Conservation (phyloP, 75 land plant species). For the Sequoiadendron giganteum region DNA sequence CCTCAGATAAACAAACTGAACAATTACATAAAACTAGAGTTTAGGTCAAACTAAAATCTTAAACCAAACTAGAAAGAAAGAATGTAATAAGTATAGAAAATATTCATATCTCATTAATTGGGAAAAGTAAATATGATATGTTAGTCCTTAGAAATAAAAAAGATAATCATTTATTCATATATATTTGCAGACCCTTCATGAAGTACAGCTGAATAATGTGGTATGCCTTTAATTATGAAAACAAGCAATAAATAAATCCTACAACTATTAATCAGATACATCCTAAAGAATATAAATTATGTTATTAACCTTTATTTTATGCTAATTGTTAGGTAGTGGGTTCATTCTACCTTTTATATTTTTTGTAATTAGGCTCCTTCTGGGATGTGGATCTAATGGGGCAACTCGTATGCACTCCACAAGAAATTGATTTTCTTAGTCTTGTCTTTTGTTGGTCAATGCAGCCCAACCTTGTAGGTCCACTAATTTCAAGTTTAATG, state of each 20-base stretch:
- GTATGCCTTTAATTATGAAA: neutral
- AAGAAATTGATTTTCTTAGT: too few relatives aligned
- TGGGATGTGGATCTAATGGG: too few relatives aligned
- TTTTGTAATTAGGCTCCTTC: too few relatives aligned
- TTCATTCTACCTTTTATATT: too few relatives aligned
- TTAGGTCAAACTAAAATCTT: neutral
- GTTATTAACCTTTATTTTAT: too few relatives aligned
- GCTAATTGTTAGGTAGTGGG: too few relatives aligned
- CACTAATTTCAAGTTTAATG: too few relatives aligned
- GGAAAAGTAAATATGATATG: neutral
- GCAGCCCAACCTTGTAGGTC: too few relatives aligned
- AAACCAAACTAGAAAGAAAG: neutral
- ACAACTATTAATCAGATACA: neutral
- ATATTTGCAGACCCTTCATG: neutral
- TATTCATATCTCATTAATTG: neutral
- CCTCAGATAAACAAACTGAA: slow-evolving; percentile 96
- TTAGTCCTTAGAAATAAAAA: neutral
- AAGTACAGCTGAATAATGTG: neutral
- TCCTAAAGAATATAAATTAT: neutral
- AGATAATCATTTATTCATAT: neutral
- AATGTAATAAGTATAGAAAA: neutral
- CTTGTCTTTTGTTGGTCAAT: too few relatives aligned
- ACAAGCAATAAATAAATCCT: neutral
- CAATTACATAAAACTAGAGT: slow-evolving; percentile 2
- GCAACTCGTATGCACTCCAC: too few relatives aligned